These are phyloP conservation scores for Rhamnella rubrinervis DNA, from an alignment of 331 rosid genomes.

Conservation along the genomic window DNA sequence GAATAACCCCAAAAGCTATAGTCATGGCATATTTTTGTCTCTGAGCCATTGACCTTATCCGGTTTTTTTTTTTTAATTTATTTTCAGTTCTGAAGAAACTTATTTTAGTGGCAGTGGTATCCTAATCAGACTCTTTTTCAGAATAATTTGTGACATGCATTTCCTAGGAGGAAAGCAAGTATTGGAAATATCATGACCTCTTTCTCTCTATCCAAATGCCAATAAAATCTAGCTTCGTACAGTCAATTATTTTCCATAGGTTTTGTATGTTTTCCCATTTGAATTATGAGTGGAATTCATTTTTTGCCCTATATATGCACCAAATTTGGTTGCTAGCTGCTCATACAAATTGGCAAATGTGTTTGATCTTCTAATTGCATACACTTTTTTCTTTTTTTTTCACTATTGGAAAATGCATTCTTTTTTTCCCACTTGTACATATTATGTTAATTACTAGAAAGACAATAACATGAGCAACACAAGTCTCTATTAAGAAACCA, in stretches of 20 bases:
- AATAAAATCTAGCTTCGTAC: not conserved
- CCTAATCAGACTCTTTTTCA: conserved; percentile 16
- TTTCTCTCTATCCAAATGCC: not conserved
- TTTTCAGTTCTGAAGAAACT: not conserved
- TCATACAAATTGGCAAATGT: no score
- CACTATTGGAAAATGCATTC: no score
- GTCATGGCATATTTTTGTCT: conserved; percentile 16
- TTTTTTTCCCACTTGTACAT: no score
- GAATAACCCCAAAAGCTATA: conserved; percentile 1
- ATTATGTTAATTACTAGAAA: no score
- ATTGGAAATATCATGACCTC: not conserved
- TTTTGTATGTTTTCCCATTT: not conserved
- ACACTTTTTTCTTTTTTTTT: no score
- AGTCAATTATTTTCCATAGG: no score
- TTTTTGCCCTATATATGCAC: no score
- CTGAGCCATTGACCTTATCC: not conserved
- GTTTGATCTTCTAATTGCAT: no score
- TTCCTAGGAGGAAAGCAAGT: not conserved
- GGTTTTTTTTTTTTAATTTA: not conserved
- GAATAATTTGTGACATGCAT: not conserved
- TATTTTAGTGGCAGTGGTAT: conserved; percentile 18
- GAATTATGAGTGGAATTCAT: not conserved
- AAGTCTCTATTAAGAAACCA: no score
- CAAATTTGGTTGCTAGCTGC: no score
- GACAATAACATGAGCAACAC: no score